A percentile compares a stretch with the other conserved stretches of the same genome.
Conservation (phyloP, 2,329 filamentous ascomycete genomes). For the Xenoacremonium recifei region DNA sequence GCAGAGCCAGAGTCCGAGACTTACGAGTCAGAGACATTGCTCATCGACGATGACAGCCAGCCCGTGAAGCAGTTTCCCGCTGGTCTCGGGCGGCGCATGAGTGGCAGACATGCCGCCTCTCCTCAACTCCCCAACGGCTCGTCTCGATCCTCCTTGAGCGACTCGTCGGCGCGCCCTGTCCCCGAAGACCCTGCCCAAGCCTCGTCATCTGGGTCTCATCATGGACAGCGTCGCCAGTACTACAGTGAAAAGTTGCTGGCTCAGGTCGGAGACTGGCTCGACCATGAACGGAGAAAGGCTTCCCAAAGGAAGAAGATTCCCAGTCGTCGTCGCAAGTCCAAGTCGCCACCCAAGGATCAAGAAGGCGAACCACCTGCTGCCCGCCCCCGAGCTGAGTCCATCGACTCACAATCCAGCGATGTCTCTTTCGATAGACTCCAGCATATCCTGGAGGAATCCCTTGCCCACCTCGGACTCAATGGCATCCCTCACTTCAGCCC, state of each 20-base stretch:
- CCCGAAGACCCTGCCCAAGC: constrained; percentile 26
- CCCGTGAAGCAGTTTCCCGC: constrained; percentile 31
- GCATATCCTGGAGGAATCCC: constrained; percentile 70
- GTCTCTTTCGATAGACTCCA: constrained; percentile 79
- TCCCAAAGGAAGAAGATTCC: constrained; percentile 47
- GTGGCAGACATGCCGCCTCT: constrained; percentile 27
- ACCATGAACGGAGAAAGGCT: constrained; percentile 69
- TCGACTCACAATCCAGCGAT: constrained; percentile 65
- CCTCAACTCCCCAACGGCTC: constrained; percentile 34
- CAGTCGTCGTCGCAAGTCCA: constrained; percentile 40
- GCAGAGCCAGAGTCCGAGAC: constrained; percentile 46
- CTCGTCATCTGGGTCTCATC: constrained; percentile 21
- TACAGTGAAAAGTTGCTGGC: constrained; percentile 60
- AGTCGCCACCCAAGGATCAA: constrained; percentile 31
- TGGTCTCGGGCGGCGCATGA: constrained; percentile 31
- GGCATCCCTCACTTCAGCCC: constrained; percentile 43
- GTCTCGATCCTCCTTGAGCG: constrained; percentile 44
- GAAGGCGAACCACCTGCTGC: constrained; percentile 16
- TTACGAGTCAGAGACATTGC: too few species aligned
- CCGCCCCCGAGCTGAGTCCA: constrained; percentile 49
- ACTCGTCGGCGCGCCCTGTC: constrained; percentile 25
- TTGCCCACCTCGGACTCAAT: constrained; percentile 52
- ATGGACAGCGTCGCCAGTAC: constrained; percentile 35
- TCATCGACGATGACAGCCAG: constrained; percentile 31
- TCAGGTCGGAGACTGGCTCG: constrained; percentile 81